phyloP scores from a whole-genome alignment of 768 basidiomycete species.

The Amanita brunnescens region DNA sequence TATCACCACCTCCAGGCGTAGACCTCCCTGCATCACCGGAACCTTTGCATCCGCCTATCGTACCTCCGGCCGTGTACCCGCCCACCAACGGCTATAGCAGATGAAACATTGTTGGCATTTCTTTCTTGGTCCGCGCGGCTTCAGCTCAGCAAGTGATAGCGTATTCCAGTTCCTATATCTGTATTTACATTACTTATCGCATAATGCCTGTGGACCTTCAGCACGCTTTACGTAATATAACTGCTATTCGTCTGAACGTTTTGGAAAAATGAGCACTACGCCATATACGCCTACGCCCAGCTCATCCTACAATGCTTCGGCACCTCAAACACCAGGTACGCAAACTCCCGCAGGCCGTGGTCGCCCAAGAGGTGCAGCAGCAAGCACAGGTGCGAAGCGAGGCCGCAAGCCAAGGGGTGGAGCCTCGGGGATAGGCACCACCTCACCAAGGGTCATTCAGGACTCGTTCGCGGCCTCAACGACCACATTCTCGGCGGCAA shows the following conservation, averaged over 20 bases:
- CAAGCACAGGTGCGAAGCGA: slow-evolving; percentile 30
- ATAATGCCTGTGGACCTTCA: background rate
- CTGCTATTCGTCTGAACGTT: background rate
- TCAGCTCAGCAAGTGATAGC: background rate
- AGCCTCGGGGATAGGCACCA: slow-evolving; percentile 17
- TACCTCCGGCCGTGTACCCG: slow-evolving; percentile 4
- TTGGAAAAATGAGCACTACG: background rate
- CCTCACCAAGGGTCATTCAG: slow-evolving; percentile 21
- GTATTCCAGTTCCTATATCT: background rate
- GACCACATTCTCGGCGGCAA: background rate
- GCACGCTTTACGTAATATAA: background rate
- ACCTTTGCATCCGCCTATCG: background rate
- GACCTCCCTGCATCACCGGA: slow-evolving; percentile 4
- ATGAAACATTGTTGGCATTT: background rate
- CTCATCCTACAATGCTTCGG: background rate
- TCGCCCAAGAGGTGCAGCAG: slow-evolving; percentile 21
- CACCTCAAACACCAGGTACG: slow-evolving; percentile 10
- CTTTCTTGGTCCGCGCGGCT: background rate
- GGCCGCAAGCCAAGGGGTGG: slow-evolving; percentile 39
- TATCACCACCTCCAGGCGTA: slow-evolving; percentile 12
- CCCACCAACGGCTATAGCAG: slow-evolving; percentile 3
- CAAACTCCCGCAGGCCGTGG: slow-evolving; percentile 23
- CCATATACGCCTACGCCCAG: slow-evolving; percentile 2
- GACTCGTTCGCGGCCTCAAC: slow-evolving; percentile 8
- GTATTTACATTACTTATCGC: background rate